These are phyloP conservation scores for Meripilus lineatus DNA, from an alignment of 1,284 basidiomycete species.

Conservation along the genomic window DNA sequence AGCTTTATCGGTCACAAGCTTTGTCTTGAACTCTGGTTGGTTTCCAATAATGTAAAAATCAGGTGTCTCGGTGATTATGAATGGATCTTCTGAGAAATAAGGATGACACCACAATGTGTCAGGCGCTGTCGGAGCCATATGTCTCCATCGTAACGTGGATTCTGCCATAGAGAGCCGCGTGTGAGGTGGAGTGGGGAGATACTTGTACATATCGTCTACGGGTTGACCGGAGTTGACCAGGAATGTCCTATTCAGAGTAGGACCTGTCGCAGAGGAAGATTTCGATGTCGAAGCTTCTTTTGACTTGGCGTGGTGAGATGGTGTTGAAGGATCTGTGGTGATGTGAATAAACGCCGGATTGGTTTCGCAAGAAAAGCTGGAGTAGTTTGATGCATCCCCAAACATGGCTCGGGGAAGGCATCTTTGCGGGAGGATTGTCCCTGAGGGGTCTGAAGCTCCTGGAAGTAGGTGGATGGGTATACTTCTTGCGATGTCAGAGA, in stretches of 20 bases:
- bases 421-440: conserved; percentile 90
- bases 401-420: conserved; percentile 91
- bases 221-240: conserved; percentile 90
- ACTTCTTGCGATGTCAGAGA: conserved; percentile 68
- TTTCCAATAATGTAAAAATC: conserved; percentile 93
- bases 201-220: conserved; percentile 93
- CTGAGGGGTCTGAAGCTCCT: conserved; percentile 84
- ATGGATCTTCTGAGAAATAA: conserved; percentile 85
- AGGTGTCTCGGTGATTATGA: conserved; percentile 81
- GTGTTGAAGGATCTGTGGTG: conserved; percentile 20
- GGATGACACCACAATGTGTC: conserved; percentile 99
- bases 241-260: conserved; percentile 44
- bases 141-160: conserved; percentile 87
- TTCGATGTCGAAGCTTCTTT: conserved; percentile 14
- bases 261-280: conserved; percentile 12
- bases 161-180: conserved; percentile 72
- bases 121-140: conserved; percentile 96
- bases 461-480: conserved; percentile 84
- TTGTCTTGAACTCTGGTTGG: conserved; percentile 80
- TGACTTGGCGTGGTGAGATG: conserved; percentile 17
- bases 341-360: conserved; percentile 87
- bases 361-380: conserved; percentile 76
- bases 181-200: conserved; percentile 65
- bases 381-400: conserved; percentile 57
- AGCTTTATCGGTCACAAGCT: conserved; percentile 42